Evolutionary conservation across 306 rosid species (phyloP), one percentile per base, ranked within the genome.

Genomic region (Rosa rugosa): DNA sequence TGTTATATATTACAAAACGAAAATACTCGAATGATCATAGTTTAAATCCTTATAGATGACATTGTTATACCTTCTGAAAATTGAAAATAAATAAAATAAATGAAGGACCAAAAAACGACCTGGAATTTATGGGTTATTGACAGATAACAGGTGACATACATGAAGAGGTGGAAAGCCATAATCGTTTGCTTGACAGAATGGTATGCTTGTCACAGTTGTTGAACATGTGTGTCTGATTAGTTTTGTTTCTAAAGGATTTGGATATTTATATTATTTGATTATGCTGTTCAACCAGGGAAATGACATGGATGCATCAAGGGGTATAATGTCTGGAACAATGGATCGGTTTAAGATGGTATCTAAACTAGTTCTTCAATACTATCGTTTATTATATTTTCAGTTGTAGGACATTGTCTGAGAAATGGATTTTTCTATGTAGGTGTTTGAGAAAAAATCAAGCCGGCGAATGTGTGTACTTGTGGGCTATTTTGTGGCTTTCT

Each of bases 61-160:
- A 22, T 34, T 72, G 45, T 6, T 63, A 63, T 31, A 31, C 62
- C 20, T 31, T n/a, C 18, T 41, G n/a, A 71, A 53, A 47, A 9
- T 6, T 49, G 4, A 8, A 31, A 23, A 14, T 71, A 22, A 27
- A 49, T 46, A 46, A 31, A 25, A 46, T 72, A 20, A 6, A 34
- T 20, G 6, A 2, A 51, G 25, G 45, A 49, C 20, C 4, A 5
- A 50, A 31, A 31, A 51, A 2, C 54, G 38, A 73, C 62, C 34
- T 40, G 77, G 12, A 20, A 13, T 70, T 2, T 70, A 70, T 46
- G 57, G 27, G 53, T 79, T 79, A 71, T 34, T 80, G 79, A 77
- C 93, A 95, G 99, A 83, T 95, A 79, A 95, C 99, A 49, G 98
- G 98, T 56, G 99, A 93, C 88, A 91, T 95, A 81, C 96, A 93